A percentile compares a stretch with the other conserved stretches of the same genome.
phyloP scores from a whole-genome alignment of 2,329 filamentous ascomycete genomes.

The Hortaea sp. region DNA sequence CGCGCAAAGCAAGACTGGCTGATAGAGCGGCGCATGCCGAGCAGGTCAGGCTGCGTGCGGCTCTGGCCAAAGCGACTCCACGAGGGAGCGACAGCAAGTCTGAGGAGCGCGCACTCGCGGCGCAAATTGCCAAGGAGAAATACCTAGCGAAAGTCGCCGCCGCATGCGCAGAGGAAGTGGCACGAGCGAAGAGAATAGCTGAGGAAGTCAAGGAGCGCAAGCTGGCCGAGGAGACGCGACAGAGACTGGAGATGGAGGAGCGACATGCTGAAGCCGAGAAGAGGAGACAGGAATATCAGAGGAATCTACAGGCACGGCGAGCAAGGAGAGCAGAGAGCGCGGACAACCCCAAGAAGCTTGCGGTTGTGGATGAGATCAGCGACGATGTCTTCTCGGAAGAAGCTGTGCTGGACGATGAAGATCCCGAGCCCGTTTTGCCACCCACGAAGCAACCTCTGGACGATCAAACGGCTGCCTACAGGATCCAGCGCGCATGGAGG shows the following conservation, averaged over 20 bases:
- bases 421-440: constrained; percentile 8
- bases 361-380: constrained; percentile 40
- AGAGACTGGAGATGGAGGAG: constrained; percentile 68
- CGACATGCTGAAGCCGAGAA: constrained; percentile 67
- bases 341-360: constrained; percentile 38
- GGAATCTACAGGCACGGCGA: constrained; percentile 38
- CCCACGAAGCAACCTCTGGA: constrained; percentile 31
- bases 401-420: constrained; percentile 23
- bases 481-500: constrained; percentile 64
- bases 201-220: constrained; percentile 73
- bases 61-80: constrained; percentile 60
- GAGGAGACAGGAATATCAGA: constrained; percentile 48
- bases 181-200: constrained; percentile 71
- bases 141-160: constrained; percentile 75
- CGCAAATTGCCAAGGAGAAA: constrained; percentile 66
- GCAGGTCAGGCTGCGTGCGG: constrained; percentile 68
- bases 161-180: constrained; percentile 71
- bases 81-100: constrained; percentile 50
- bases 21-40: constrained; percentile 74
- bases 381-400: constrained; percentile 35
- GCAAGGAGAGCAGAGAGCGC: constrained; percentile 28
- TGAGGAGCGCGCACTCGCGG: constrained; percentile 67
- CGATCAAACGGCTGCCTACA: constrained; percentile 52
- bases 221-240: constrained; percentile 59
- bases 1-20: constrained; percentile 67